Conservation (phyloP, 2,329 filamentous ascomycete species). For the Plenodomus biglobosus region DNA sequence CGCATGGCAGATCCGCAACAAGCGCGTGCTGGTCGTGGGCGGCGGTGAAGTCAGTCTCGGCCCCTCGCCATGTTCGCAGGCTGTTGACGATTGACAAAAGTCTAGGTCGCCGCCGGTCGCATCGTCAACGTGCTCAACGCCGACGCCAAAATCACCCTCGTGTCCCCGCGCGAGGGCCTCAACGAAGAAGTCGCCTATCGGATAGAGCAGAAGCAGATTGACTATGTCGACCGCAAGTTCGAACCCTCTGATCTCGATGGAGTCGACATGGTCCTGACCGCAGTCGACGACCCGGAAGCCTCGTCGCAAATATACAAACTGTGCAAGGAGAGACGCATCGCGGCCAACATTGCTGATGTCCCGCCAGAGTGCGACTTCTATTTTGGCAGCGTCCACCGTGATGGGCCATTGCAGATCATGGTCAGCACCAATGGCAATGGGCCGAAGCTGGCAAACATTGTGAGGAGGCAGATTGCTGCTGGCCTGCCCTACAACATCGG, state of each 20-base stretch:
- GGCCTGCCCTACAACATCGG: slow-evolving; percentile 77
- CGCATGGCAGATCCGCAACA: slow-evolving; percentile 91
- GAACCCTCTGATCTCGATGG: slow-evolving; percentile 81
- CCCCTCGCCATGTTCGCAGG: slow-evolving; percentile 3
- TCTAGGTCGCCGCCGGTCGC: slow-evolving; percentile 88
- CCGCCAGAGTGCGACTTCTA: slow-evolving; percentile 98
- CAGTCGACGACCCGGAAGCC: slow-evolving; percentile 90
- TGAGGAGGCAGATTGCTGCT: slow-evolving; percentile 78
- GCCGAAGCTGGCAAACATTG: slow-evolving; percentile 82
- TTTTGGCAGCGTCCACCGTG: slow-evolving; percentile 92
- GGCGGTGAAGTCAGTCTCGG: slow-evolving; percentile 77
- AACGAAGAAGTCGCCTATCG: slow-evolving; percentile 88
- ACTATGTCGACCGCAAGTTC: slow-evolving; percentile 81
- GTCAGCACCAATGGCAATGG: slow-evolving; percentile 98
- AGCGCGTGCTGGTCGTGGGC: slow-evolving; percentile 87
- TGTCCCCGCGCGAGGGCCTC: slow-evolving; percentile 76
- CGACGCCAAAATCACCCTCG: slow-evolving; percentile 84
- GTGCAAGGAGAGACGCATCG: slow-evolving; percentile 80
- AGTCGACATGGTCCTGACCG: slow-evolving; percentile 84
- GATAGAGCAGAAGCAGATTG: slow-evolving; percentile 71
- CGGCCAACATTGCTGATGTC: slow-evolving; percentile 96
- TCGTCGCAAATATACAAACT: slow-evolving; percentile 90
- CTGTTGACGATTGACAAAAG: slow-evolving; percentile 42
- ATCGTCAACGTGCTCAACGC: slow-evolving; percentile 94
- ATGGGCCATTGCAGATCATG: slow-evolving; percentile 96